phyloP scores from a whole-genome alignment of 202 grass and related monocot species.

The Bolboschoenoplectus hybrid region DNA sequence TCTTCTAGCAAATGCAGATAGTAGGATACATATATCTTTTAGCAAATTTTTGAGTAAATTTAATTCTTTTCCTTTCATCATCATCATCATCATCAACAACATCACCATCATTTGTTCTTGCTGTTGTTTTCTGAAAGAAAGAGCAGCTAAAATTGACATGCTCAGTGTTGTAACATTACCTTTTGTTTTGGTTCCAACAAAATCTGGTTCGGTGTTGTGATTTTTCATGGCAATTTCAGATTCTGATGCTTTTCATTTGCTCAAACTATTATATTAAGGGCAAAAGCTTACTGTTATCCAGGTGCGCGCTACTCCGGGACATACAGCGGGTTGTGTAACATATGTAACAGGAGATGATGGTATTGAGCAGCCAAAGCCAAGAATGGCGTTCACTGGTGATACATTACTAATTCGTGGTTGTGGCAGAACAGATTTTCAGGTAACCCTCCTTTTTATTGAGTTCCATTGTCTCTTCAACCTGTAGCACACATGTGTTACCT shows the following conservation, averaged over 20 bases:
- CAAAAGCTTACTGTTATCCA: conserved; percentile 33
- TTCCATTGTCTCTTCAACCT: neutral
- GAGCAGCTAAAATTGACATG: neutral
- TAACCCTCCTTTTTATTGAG: conserved; percentile 28
- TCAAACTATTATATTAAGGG: neutral
- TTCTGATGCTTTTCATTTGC: neutral
- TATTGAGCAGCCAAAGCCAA: conserved; percentile 72
- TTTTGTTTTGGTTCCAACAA: conserved; percentile 3
- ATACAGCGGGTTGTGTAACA: conserved; percentile 86
- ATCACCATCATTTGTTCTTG: neutral
- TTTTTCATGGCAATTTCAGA: neutral
- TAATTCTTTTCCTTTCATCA: neutral
- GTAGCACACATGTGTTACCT: neutral
- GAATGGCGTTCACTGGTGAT: conserved; percentile 95
- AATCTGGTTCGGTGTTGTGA: neutral
- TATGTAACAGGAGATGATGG: conserved; percentile 89
- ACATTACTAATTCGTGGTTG: conserved; percentile 84
- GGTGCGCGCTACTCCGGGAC: conserved; percentile 91
- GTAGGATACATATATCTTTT: neutral
- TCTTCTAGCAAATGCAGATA: neutral
- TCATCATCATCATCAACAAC: too few species aligned
- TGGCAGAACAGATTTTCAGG: conserved; percentile 99
- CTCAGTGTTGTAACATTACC: neutral
- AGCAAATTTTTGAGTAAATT: neutral
- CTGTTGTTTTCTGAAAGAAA: neutral